Evolutionary conservation across 768 basidiomycete genomes (phyloP).

Genomic region (Sarcomyxa edulis): DNA sequence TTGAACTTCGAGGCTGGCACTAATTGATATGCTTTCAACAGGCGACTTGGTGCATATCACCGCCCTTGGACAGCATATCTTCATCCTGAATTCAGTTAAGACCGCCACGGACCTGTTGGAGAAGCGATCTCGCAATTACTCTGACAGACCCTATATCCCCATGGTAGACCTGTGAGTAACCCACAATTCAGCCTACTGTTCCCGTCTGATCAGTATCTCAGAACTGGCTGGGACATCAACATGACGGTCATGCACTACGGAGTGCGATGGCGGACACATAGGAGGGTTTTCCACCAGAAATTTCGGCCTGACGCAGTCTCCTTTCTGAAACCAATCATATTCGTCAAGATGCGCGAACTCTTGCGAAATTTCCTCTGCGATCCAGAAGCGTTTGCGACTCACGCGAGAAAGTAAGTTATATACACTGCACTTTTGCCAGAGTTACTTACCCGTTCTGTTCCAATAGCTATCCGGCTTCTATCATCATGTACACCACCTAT

Average conservation of each 20-base stretch:
- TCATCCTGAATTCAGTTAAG: slow-evolving; percentile 29
- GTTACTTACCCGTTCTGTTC: neutral
- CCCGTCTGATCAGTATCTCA: neutral
- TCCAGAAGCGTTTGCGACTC: slow-evolving; percentile 1
- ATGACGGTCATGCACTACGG: slow-evolving; percentile 3
- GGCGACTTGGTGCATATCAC: slow-evolving; percentile 31
- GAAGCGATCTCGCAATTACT: slow-evolving; percentile 29
- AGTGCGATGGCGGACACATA: slow-evolving; percentile 2
- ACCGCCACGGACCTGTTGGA: slow-evolving; percentile 32
- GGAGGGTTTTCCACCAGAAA: slow-evolving; percentile 2
- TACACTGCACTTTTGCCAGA: neutral
- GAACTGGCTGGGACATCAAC: slow-evolving; percentile 3
- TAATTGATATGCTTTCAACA: neutral
- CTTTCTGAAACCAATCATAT: slow-evolving; percentile 1
- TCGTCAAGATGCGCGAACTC: neutral
- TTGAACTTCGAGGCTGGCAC: neutral
- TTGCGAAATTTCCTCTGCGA: neutral
- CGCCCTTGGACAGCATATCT: slow-evolving; percentile 27
- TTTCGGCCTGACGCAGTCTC: neutral
- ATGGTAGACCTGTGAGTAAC: slow-evolving; percentile 4
- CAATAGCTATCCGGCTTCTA: slow-evolving; percentile 4
- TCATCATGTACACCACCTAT: slow-evolving; percentile 4
- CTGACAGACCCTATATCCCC: slow-evolving; percentile 15
- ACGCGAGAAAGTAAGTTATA: slow-evolving; percentile 4
- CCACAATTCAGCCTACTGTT: no score